Percentiles rank a stretch among this genome's conserved stretches.
Evolutionary conservation across 176 grass and related monocot genomes (phyloP).

Genomic region (Musa acuminata): DNA sequence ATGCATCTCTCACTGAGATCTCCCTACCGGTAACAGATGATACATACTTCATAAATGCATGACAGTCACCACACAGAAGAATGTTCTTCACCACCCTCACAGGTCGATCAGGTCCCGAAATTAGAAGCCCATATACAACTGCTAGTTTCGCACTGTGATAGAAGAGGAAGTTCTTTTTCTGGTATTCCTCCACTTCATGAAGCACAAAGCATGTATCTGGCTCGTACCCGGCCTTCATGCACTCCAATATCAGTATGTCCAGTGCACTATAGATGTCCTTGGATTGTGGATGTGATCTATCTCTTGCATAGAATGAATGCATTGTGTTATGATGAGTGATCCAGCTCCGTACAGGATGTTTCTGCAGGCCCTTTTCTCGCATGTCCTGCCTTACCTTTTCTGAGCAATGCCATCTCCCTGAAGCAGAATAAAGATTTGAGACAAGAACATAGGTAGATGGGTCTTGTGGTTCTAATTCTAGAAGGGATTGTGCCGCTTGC

Average conservation of each 20-base stretch:
- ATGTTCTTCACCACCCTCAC: constrained; percentile 50
- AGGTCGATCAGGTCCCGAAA: constrained; percentile 6
- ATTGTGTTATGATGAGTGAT: constrained; percentile 33
- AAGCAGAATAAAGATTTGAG: constrained; percentile 52
- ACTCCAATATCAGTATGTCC: constrained; percentile 55
- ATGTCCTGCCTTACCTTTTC: constrained; percentile 51
- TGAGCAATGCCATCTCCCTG: constrained; percentile 50
- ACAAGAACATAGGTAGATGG: constrained; percentile 42
- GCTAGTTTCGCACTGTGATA: constrained; percentile 64
- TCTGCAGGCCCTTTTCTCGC: constrained; percentile 42
- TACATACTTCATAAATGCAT: constrained; percentile 48
- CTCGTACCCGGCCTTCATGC: constrained; percentile 57
- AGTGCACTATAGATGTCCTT: constrained; percentile 55
- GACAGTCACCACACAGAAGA: constrained; percentile 62
- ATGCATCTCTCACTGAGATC: constrained; percentile 42
- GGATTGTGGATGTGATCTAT: constrained; percentile 45
- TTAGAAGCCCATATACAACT: constrained; percentile 51
- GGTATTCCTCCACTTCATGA: constrained; percentile 65
- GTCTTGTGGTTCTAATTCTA: constrained; percentile 35
- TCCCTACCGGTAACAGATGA: constrained; percentile 36
- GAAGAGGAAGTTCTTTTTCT: constrained; percentile 64
- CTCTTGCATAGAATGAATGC: constrained; percentile 59
- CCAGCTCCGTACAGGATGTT: constrained; percentile 57
- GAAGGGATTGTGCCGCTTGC: constrained; percentile 31
- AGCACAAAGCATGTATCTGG: constrained; percentile 58